phyloP scores from a whole-genome alignment of 139 green algal species.

The Mesostigma viride region DNA sequence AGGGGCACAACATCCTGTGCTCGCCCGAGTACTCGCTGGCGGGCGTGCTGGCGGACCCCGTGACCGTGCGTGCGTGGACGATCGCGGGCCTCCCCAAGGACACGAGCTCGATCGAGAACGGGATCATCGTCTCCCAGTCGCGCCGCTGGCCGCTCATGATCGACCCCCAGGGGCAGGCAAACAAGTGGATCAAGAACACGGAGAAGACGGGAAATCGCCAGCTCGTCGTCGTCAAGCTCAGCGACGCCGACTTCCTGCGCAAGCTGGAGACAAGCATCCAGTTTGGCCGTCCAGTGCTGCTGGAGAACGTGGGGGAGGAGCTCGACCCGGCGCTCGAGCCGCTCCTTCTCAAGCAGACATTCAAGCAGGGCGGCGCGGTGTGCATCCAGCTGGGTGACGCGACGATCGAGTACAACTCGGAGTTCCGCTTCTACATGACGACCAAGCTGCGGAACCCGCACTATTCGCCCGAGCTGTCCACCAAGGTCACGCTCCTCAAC shows the following conservation, averaged over 20 bases:
- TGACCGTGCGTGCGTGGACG: constrained; percentile 45
- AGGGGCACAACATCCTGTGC: constrained; percentile 34
- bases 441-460: constrained; percentile 44
- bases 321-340: constrained; percentile 40
- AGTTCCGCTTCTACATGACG: constrained; percentile 49
- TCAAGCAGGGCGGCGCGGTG: constrained; percentile 38
- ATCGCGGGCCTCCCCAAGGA: constrained; percentile 61
- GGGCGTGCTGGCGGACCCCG: constrained; percentile 12
- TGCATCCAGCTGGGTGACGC: constrained; percentile 38
- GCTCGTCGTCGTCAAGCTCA: constrained; percentile 37
- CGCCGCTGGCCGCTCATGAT: constrained; percentile 38
- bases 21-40: constrained; percentile 34
- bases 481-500: constrained; percentile 55
- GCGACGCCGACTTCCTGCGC: constrained; percentile 36
- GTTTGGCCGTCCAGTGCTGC: constrained; percentile 37
- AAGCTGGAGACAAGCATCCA: constrained; percentile 40
- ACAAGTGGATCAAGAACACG: constrained; percentile 48
- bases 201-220: constrained; percentile 16
- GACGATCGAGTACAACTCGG: constrained; percentile 30
- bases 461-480: constrained; percentile 35
- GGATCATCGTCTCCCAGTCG: constrained; percentile 34
- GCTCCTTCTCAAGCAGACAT: constrained; percentile 40
- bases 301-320: constrained; percentile 43
- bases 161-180: constrained; percentile 40
- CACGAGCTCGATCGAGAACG: constrained; percentile 56